Conservation (phyloP, 1,284 basidiomycete genomes). For the Chondrostereum purpureum region DNA sequence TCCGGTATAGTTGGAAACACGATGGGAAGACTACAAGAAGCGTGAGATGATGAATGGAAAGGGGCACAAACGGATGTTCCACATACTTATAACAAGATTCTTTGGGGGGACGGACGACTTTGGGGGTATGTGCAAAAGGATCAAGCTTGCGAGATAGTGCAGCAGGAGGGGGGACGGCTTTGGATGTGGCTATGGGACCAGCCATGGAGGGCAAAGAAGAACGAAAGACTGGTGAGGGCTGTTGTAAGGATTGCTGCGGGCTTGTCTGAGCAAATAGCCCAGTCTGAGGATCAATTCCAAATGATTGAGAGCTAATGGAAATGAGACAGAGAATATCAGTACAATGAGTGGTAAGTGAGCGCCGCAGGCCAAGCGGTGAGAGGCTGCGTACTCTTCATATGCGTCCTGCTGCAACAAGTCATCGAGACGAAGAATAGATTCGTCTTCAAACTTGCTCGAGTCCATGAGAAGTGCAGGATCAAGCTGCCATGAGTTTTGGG, state of each 20-base stretch:
- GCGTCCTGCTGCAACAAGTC: conserved; percentile 66
- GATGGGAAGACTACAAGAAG: conserved; percentile 53
- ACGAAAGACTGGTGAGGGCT: conserved; percentile 21
- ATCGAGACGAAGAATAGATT: conserved; percentile 43
- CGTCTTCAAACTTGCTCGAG: conserved; percentile 38
- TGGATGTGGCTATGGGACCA: conserved; percentile 35
- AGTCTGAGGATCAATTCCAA: conserved; percentile 20
- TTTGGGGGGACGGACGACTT: conserved; percentile 60
- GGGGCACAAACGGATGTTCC: conserved; percentile 3
- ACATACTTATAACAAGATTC: conserved; percentile 70
- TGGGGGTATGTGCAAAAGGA: conserved; percentile 39
- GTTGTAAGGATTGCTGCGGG: conserved; percentile 12
- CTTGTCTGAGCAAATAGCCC: conserved; percentile 15
- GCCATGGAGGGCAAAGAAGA: conserved; percentile 26
- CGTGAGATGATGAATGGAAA: conserved; percentile 8
- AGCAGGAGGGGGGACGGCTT: conserved; percentile 55
- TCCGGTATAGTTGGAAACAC: conserved; percentile 81
- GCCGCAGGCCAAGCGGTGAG: too few species aligned
- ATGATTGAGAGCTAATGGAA: conserved; percentile 21
- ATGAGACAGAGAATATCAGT: conserved; percentile 15
- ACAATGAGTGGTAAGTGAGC: conserved; percentile 9
- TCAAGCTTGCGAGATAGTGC: conserved; percentile 48
- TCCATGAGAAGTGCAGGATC: conserved; percentile 22
- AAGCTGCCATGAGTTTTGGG: conserved; percentile 23
- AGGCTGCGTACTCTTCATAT: conserved; percentile 70